Base-by-base conservation (phyloP, 2,329 filamentous ascomycete genomes). In the Leptographium wingfieldii region DNA sequence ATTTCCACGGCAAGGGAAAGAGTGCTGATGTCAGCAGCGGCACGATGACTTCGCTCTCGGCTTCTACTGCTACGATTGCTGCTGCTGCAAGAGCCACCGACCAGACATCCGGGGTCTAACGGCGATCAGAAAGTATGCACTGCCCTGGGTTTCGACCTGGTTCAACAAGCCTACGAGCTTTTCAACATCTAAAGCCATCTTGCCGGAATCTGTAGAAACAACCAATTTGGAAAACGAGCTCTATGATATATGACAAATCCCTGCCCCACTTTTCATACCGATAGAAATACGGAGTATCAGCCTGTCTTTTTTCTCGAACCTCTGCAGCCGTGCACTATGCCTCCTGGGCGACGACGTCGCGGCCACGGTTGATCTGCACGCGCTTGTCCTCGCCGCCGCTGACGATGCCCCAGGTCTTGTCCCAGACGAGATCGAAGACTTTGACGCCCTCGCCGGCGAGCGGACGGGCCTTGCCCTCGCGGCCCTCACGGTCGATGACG, bases 341-440 rank as follows among this genome's bases (percentile, higher is more conserved):
- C 49, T 52, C 35, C 48, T 22, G 27, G 6, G 70, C 68, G 53
- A 81, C 68, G 52, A 82, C 65, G 60, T 77, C 80, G 63, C 81
- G 78, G 22, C 84, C 85, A 65, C 81, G 80, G 73, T 99, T 96
- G 62, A 99, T 84, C 77, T 99, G 94, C 67, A 99, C 85, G 76
- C 83, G 85, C 76, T 94, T 96, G 70, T 99, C 94, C 79, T 97
- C 92, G 19, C 92, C 91, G 52, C 79, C 91, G 68, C 89, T 95
- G 53, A 96, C 87, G 70, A 99, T 92, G 1, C 94, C 95, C 69
- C 95, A 84, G 7, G 84, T 82, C 70, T 80, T 77, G 72, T 96
- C 89, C 94, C 94, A 99, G 61, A 79, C 81, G 5, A 97, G 88
- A 40, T 84, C 82, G 72, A 97, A 90, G 56, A 99, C 90, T 80